These are phyloP conservation scores for Auxenochlorella protothecoides DNA, from an alignment of 139 green algal genomes.

Conservation along the genomic window DNA sequence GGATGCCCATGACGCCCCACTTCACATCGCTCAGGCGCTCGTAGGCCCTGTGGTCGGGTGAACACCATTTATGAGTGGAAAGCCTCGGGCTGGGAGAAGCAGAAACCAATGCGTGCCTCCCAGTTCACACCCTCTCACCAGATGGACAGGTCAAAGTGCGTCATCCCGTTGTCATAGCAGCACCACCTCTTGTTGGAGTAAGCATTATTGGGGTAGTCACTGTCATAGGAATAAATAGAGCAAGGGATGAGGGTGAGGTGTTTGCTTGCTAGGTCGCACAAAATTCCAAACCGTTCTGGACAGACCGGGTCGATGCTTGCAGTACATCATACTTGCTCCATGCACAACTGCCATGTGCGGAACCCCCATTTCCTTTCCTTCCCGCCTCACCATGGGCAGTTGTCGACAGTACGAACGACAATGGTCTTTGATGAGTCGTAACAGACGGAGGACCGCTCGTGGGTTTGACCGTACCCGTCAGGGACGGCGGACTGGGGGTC, in stretches of 20 bases:
- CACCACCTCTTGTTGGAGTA: conserved; percentile 36
- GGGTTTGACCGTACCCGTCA: conserved; percentile 19
- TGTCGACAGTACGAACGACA: conserved; percentile 19
- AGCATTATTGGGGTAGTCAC: conserved; percentile 18
- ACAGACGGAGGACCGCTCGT: conserved; percentile 3
- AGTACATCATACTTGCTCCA: background rate
- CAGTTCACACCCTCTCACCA: conserved; percentile 6
- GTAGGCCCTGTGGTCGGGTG: conserved; percentile 6
- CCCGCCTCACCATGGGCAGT: conserved; percentile 2
- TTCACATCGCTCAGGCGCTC: conserved; percentile 16
- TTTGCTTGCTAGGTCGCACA: too few species aligned
- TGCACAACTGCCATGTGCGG: too few species aligned
- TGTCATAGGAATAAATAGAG: too few species aligned
- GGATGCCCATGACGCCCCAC: conserved; percentile 7
- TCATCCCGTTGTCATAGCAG: conserved; percentile 18
- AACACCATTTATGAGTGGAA: background rate
- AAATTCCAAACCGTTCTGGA: background rate
- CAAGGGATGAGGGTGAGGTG: too few species aligned
- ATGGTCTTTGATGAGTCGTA: background rate
- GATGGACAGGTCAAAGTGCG: conserved; percentile 21
- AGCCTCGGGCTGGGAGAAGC: background rate
- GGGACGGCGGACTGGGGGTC: background rate
- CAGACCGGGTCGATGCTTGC: background rate
- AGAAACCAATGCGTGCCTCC: background rate
- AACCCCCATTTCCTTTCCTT: background rate